phyloP scores from a whole-genome alignment of 495 filamentous ascomycete species.

The Penicillium tannophilum region DNA sequence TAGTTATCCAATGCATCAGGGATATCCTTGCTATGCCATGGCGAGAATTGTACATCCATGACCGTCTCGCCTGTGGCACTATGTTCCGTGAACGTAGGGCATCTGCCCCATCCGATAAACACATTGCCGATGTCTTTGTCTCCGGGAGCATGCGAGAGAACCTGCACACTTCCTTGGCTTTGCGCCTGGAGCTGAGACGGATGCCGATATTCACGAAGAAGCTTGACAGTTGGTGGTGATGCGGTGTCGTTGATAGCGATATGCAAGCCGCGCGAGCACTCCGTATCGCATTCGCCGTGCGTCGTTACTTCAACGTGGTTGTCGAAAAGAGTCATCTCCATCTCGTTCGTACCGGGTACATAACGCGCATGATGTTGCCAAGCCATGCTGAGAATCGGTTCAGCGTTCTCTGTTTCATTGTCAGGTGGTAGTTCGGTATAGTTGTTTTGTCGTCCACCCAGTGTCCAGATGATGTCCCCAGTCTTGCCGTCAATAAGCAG shows the following conservation, averaged over 20 bases:
- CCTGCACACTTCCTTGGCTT: constrained; percentile 26
- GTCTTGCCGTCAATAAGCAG: constrained; percentile 52
- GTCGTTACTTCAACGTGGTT: constrained; percentile 23
- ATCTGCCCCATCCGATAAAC: constrained; percentile 31
- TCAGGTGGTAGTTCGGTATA: constrained; percentile 15
- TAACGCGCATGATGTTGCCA: constrained; percentile 29
- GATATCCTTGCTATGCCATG: constrained; percentile 24
- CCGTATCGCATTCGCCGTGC: constrained; percentile 18
- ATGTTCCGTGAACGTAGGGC: constrained; percentile 26
- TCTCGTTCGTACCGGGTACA: constrained; percentile 22
- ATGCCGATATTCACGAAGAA: constrained; percentile 20
- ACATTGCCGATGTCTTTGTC: constrained; percentile 18
- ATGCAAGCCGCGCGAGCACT: constrained; percentile 28
- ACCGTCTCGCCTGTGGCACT: constrained; percentile 17
- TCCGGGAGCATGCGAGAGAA: constrained; percentile 4
- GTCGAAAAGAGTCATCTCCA: constrained; percentile 25
- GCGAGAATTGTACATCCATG: constrained; percentile 26
- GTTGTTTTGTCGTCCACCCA: constrained; percentile 37
- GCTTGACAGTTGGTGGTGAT: constrained; percentile 19
- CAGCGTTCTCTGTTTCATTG: neutral
- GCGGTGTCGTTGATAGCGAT: constrained; percentile 20
- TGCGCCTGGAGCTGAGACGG: constrained; percentile 21
- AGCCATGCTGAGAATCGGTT: constrained; percentile 14
- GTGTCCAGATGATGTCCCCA: constrained; percentile 52
- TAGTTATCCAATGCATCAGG: constrained; percentile 29